Evolutionary conservation across 1,284 basidiomycete species (phyloP).

Genomic region (Boletellus deceptivus): DNA sequence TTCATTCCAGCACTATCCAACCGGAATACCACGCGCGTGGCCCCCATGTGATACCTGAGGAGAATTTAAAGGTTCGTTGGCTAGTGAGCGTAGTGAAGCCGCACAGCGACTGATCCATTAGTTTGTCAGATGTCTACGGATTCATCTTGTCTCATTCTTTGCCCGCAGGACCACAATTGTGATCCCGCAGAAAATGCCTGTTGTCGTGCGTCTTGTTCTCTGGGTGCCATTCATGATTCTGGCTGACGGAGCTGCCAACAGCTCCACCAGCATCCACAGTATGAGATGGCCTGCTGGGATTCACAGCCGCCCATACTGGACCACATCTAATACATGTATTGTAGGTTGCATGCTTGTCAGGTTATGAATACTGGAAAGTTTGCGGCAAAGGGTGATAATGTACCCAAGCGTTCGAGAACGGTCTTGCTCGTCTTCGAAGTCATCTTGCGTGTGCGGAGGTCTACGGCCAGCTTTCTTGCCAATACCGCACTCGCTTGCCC

Average conservation of each 20-base stretch:
- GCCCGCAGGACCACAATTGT: conserved; percentile 65
- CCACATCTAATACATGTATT: not conserved
- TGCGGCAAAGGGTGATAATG: conserved; percentile 62
- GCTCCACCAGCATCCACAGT: conserved; percentile 51
- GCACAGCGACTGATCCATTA: not conserved
- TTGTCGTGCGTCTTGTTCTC: conserved; percentile 59
- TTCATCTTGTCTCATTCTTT: conserved; percentile 47
- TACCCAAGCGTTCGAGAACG: conserved; percentile 56
- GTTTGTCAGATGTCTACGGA: conserved; percentile 40
- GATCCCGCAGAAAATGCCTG: conserved; percentile 70
- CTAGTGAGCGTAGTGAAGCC: not conserved
- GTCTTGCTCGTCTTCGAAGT: conserved; percentile 48
- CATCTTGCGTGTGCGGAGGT: conserved; percentile 51
- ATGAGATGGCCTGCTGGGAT: conserved; percentile 23
- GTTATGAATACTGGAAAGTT: conserved; percentile 69
- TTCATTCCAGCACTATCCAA: conserved; percentile 92
- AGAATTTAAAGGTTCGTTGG: conserved; percentile 41
- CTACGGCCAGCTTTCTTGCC: conserved; percentile 58
- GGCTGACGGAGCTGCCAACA: conserved; percentile 20
- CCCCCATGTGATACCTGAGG: conserved; percentile 37
- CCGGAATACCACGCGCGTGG: conserved; percentile 61
- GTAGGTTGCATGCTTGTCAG: conserved; percentile 14
- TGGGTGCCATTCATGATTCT: not conserved
- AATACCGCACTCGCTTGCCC: conserved; percentile 61
- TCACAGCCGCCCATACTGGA: not conserved